Evolutionary conservation across 2,329 filamentous ascomycete species (phyloP).

Genomic region (Trichoderma simmonsii): DNA sequence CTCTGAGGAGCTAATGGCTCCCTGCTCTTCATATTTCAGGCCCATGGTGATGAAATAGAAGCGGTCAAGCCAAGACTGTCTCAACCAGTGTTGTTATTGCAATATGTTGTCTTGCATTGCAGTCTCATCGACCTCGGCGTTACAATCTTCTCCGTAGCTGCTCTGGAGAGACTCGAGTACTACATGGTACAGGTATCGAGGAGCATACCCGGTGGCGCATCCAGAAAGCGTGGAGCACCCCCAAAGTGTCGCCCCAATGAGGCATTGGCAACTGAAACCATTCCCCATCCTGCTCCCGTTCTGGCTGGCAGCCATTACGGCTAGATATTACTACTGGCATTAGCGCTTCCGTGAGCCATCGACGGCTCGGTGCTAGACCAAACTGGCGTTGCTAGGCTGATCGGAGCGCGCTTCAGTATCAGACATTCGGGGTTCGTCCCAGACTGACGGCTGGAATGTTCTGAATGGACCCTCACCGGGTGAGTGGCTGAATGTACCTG

Average conservation of each 20-base stretch:
- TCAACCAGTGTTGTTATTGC: background rate
- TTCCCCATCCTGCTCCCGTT: background rate
- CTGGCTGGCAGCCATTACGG: background rate
- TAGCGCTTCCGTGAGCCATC: conserved; percentile 15
- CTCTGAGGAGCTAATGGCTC: background rate
- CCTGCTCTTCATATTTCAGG: background rate
- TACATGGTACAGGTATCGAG: background rate
- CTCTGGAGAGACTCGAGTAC: background rate
- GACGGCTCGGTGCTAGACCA: background rate
- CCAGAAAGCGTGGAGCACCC: background rate
- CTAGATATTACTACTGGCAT: conserved; percentile 2
- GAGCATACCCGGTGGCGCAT: background rate
- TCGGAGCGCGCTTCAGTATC: conserved; percentile 3
- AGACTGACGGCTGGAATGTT: conserved; percentile 5
- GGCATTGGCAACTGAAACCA: conserved; percentile 11
- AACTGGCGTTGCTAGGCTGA: conserved; percentile 1
- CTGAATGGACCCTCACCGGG: background rate
- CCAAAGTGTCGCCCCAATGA: conserved; percentile 1
- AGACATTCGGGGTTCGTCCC: background rate
- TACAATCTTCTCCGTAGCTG: background rate
- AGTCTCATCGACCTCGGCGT: background rate
- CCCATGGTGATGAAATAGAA: background rate
- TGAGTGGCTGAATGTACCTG: background rate
- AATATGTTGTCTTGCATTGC: background rate
- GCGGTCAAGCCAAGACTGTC: conserved; percentile 4